Evolutionary conservation across 345 rosid species (phyloP).

Genomic region (Balakata baccata): DNA sequence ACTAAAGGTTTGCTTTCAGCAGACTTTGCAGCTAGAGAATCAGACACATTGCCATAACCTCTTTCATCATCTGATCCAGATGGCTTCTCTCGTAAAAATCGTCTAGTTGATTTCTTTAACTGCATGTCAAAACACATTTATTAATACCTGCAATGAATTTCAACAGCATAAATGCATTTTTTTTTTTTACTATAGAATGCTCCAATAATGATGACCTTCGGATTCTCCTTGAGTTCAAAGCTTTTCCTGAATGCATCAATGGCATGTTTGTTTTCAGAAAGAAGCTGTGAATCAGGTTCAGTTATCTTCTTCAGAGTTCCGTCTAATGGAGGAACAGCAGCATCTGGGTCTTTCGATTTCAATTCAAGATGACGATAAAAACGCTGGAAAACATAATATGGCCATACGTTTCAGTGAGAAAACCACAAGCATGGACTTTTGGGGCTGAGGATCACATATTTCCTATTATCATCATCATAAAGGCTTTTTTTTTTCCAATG

Average conservation of each 20-base stretch:
- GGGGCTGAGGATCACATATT: not conserved
- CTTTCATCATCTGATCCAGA: slow-evolving; percentile 63
- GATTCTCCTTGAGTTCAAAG: slow-evolving; percentile 74
- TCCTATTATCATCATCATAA: not conserved
- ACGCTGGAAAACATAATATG: slow-evolving; percentile 46
- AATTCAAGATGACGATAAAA: slow-evolving; percentile 70
- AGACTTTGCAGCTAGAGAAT: too few species aligned
- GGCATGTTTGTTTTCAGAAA: slow-evolving; percentile 44
- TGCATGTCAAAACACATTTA: slow-evolving; percentile 31
- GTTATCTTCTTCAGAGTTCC: slow-evolving; percentile 61
- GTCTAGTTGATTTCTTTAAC: slow-evolving; percentile 60
- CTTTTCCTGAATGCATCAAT: slow-evolving; percentile 44
- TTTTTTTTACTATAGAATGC: not conserved
- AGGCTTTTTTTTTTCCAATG: not conserved
- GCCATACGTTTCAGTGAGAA: slow-evolving; percentile 23
- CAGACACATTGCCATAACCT: slow-evolving; percentile 11
- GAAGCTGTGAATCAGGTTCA: slow-evolving; percentile 63
- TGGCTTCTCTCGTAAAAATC: slow-evolving; percentile 46
- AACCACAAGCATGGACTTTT: not conserved
- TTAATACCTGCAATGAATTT: not conserved
- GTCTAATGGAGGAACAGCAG: slow-evolving; percentile 74
- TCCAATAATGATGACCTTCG: slow-evolving; percentile 48
- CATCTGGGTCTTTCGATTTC: slow-evolving; percentile 68
- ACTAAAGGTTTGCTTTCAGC: slow-evolving; percentile 25
- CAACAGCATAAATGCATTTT: slow-evolving; percentile 4